These are phyloP conservation scores for Scedosporium boydii DNA, from an alignment of 2,329 filamentous ascomycete species.

Conservation along the genomic window DNA sequence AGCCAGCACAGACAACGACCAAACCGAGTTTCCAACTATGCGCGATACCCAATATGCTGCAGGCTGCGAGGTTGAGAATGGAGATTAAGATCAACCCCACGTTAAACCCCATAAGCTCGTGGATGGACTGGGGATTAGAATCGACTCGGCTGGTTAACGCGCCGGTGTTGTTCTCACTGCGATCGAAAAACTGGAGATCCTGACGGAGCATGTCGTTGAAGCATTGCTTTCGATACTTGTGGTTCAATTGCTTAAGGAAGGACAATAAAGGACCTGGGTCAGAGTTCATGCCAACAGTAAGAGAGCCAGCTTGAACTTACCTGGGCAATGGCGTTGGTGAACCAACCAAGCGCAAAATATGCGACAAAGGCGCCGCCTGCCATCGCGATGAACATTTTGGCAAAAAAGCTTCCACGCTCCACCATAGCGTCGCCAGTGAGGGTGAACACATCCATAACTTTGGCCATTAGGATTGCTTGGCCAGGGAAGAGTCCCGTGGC, in stretches of 20 bases:
- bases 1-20: conserved; percentile 32
- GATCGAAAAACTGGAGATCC: conserved; percentile 39
- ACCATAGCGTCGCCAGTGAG: conserved; percentile 16
- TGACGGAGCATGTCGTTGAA: conserved; percentile 44
- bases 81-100: conserved; percentile 36
- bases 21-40: conserved; percentile 42
- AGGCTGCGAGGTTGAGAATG: conserved; percentile 33
- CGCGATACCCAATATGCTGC: conserved; percentile 33
- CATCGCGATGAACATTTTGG: conserved; percentile 47
- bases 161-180: conserved; percentile 25
- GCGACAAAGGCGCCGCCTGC: conserved; percentile 34
- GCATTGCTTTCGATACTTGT: conserved; percentile 24
- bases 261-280: not conserved
- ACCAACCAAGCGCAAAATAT: conserved; percentile 29
- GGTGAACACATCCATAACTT: conserved; percentile 28
- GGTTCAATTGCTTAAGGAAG: conserved; percentile 9
- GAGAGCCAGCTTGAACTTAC: conserved; percentile 20
- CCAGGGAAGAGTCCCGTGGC: conserved; percentile 22
- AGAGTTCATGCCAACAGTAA: no score
- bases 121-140: conserved; percentile 20
- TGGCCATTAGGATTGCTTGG: conserved; percentile 32
- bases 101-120: conserved; percentile 41
- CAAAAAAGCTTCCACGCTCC: conserved; percentile 37
- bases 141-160: conserved; percentile 23
- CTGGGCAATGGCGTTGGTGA: conserved; percentile 26